Evolutionary conservation across 306 rosid genomes (phyloP).

Genomic region (Quercus gilva): DNA sequence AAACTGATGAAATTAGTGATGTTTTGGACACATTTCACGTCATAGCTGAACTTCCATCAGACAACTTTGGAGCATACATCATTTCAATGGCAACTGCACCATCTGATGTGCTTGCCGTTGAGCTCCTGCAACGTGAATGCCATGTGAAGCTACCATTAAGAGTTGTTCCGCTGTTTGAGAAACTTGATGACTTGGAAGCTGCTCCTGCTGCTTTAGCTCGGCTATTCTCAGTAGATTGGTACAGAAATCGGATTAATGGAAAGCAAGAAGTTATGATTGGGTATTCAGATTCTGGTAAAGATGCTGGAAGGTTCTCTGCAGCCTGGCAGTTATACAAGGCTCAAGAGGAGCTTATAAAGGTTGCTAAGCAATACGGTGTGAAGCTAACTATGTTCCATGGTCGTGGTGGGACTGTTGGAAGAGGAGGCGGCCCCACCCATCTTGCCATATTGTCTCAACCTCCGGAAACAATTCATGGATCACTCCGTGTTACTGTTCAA

Average conservation of each 20-base stretch:
- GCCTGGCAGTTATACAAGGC: conserved; percentile 98
- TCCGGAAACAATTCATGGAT: conserved; percentile 91
- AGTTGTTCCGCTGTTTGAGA: conserved; percentile 95
- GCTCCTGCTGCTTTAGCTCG: conserved; percentile 96
- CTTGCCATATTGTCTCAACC: conserved; percentile 98
- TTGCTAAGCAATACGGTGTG: conserved; percentile 77
- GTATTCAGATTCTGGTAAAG: conserved; percentile 96
- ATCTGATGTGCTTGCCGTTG: conserved; percentile 94
- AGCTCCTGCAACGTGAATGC: conserved; percentile 90
- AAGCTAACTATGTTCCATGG: conserved; percentile 99
- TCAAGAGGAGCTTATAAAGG: conserved; percentile 90
- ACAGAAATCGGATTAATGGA: conserved; percentile 69
- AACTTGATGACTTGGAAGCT: conserved; percentile 87
- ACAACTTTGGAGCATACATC: conserved; percentile 94
- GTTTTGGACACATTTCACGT: conserved; percentile 86
- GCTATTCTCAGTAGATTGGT: conserved; percentile 86
- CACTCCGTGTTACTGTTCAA: conserved; percentile 95
- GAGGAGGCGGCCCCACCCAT: conserved; percentile 99
- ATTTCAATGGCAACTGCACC: conserved; percentile 97
- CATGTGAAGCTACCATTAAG: conserved; percentile 70
- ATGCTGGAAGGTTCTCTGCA: conserved; percentile 95
- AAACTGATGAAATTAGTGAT: conserved; percentile 86
- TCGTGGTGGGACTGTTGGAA: conserved; percentile 98
- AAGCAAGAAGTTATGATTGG: conserved; percentile 99
- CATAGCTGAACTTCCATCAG: conserved; percentile 85